A percentile compares a stretch with the other conserved stretches of the same genome.
phyloP scores from a whole-genome alignment of 441 rosid species.

The Erodium trifolium region DNA sequence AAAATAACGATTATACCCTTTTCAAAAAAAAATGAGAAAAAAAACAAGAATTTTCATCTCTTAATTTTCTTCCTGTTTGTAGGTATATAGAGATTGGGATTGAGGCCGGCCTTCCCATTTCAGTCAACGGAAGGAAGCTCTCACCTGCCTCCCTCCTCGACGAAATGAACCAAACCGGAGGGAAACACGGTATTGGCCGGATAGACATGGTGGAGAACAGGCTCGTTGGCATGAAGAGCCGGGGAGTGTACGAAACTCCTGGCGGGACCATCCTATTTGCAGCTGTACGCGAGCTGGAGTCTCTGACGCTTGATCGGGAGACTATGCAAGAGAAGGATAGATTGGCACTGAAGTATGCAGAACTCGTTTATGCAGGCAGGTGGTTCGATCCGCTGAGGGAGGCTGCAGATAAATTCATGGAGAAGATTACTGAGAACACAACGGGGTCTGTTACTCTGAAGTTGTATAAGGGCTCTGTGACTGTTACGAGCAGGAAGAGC shows the following conservation, averaged over 20 bases:
- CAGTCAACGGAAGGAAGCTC: conserved; percentile 60
- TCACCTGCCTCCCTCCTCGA: conserved; percentile 77
- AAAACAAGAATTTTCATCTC: no score
- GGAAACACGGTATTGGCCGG: conserved; percentile 81
- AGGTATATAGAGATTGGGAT: conserved; percentile 70
- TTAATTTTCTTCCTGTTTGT: conserved; percentile 10
- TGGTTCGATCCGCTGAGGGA: conserved; percentile 88
- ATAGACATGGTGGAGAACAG: conserved; percentile 90
- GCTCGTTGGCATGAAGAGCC: conserved; percentile 95
- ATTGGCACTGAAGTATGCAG: conserved; percentile 75
- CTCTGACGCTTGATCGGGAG: conserved; percentile 75
- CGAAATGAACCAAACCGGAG: conserved; percentile 36
- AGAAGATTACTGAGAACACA: conserved; percentile 61
- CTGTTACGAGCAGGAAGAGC: conserved; percentile 21
- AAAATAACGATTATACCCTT: no score
- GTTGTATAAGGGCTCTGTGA: conserved; percentile 66
- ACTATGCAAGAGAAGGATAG: conserved; percentile 74
- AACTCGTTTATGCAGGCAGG: conserved; percentile 85
- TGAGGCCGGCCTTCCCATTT: conserved; percentile 61
- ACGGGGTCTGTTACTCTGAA: conserved; percentile 68
- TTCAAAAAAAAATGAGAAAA: no score
- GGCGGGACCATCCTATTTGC: conserved; percentile 80
- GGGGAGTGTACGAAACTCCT: conserved; percentile 94
- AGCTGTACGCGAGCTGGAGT: conserved; percentile 72
- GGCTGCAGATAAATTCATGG: conserved; percentile 83